Base-by-base conservation (phyloP, 2,329 filamentous ascomycete species). In the Hypocreales sp. region DNA sequence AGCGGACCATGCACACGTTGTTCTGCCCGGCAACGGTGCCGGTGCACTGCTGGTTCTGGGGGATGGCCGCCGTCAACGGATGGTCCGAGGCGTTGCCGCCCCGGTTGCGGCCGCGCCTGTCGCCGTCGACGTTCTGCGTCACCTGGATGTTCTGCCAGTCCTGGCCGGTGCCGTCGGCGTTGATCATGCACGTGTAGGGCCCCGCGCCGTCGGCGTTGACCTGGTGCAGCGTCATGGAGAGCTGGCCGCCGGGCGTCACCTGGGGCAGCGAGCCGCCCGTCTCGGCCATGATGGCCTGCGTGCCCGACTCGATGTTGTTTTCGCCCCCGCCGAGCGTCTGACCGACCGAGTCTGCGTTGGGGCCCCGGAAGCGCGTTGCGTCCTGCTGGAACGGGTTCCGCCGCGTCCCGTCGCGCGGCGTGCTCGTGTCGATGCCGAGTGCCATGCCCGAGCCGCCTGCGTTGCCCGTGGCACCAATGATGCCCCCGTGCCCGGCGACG, bases 121-220 rank as follows among this genome's bases (percentile, higher is more conserved):
- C 43, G 22, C 46, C 46, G 2, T 27, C 37, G 12, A 49, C 41
- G 30, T 49, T 45, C 31, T 40, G 35, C 15, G 63, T 65, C 29
- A 76, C 70, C 19, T 60, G 48, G 44, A 71, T 64, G 33, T 61
- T 48, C 14, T 50, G 45, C 61, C 67, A 74, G 36, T 53, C 45
- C 25, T 54, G 43, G 15, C 60, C 71, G 5, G 69, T 72, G 30
- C 56, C 72, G 31, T 71, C 69, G 30, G 56, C 48, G 41, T 74
- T 72, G 44, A 77, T 71, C 59, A 70, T 70, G 54, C 71, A 75
- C 6, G 55, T 64, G 50, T 73, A 77, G 2, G 72, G 71, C 8
- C 73, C 73, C 32, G 67, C 72, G 31, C 73, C 73, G 37, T 79
- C 73, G 20, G 58, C 58, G 50, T 77, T 78, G 46, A 78, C 70